A percentile compares a stretch with the other conserved stretches of the same genome.
phyloP scores from a whole-genome alignment of 306 rosid species.

The Trifolium fragiferum region DNA sequence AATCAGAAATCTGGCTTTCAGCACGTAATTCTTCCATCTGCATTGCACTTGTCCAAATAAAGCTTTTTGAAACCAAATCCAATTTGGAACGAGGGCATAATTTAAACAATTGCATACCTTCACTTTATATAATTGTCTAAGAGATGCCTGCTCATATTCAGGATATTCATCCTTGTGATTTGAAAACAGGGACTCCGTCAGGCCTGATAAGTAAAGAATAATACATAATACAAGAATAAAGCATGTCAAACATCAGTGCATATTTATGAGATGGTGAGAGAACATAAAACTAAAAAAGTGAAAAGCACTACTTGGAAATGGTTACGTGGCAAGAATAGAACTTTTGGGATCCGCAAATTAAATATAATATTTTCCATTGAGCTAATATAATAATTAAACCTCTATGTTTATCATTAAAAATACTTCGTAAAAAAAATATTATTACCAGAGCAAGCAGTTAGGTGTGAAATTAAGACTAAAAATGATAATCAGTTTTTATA shows the following conservation, averaged over 20 bases:
- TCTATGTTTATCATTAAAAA: background rate
- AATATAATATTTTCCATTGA: constrained; percentile 19
- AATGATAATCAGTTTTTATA: constrained; percentile 9
- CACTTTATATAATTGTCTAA: constrained; percentile 78
- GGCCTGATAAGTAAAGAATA: constrained; percentile 58
- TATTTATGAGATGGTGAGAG: constrained; percentile 29
- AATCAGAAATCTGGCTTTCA: constrained; percentile 79
- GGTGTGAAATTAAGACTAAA: constrained; percentile 8
- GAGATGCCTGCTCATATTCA: constrained; percentile 96
- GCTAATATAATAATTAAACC: constrained; percentile 35
- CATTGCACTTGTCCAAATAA: constrained; percentile 35
- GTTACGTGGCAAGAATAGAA: constrained; percentile 30
- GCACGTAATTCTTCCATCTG: constrained; percentile 93
- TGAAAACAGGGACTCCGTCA: constrained; percentile 90
- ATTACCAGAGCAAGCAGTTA: constrained; percentile 32
- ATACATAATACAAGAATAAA: constrained; percentile 39
- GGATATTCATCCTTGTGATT: constrained; percentile 96
- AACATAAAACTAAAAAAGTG: constrained; percentile 33
- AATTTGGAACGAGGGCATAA: constrained; percentile 27
- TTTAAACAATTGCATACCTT: constrained; percentile 68
- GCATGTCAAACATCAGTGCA: constrained; percentile 1
- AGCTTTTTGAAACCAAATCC: constrained; percentile 35
- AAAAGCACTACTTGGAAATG: constrained; percentile 30
- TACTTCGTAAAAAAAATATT: background rate
- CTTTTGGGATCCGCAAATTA: constrained; percentile 7